phyloP scores from a whole-genome alignment of 2,329 filamentous ascomycete species.

The Colletotrichum gloeosporioides region DNA sequence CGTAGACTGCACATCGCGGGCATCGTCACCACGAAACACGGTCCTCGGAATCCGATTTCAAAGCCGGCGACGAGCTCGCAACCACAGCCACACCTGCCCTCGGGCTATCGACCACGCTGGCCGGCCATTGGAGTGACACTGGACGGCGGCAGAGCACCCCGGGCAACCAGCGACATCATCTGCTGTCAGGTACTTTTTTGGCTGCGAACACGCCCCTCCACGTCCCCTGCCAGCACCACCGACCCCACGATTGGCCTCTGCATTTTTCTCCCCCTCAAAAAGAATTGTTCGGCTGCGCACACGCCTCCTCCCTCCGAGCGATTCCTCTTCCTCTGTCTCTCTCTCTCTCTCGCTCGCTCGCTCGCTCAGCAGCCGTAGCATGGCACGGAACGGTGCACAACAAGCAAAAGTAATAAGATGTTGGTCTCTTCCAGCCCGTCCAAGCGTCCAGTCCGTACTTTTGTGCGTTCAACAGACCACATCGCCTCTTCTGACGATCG shows the following conservation, averaged over 20 bases:
- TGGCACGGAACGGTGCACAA: background rate
- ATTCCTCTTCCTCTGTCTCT: background rate
- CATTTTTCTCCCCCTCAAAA: background rate
- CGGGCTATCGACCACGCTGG: background rate
- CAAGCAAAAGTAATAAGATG: slow-evolving; percentile 9
- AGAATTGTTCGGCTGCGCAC: slow-evolving; percentile 9
- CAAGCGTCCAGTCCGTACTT: background rate
- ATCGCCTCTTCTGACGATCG: background rate
- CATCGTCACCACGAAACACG: background rate
- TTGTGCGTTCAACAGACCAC: background rate
- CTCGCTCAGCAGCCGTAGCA: background rate
- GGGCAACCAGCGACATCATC: slow-evolving; percentile 20
- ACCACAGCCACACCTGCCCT: slow-evolving; percentile 3
- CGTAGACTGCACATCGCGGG: background rate
- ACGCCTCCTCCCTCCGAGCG: slow-evolving; percentile 14
- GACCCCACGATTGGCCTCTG: slow-evolving; percentile 3
- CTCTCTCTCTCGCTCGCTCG: background rate
- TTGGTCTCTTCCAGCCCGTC: background rate
- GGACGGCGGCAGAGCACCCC: slow-evolving; percentile 17
- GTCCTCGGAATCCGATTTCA: background rate
- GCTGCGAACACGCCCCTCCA: slow-evolving; percentile 14
- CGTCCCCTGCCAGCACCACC: background rate
- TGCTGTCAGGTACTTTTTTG: slow-evolving; percentile 13
- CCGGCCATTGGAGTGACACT: slow-evolving; percentile 17
- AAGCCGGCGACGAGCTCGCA: background rate